A percentile compares a stretch with the other conserved stretches of the same genome.
Evolutionary conservation across 2,329 filamentous ascomycete species (phyloP).

Genomic region (Neofusicoccum laricinum): DNA sequence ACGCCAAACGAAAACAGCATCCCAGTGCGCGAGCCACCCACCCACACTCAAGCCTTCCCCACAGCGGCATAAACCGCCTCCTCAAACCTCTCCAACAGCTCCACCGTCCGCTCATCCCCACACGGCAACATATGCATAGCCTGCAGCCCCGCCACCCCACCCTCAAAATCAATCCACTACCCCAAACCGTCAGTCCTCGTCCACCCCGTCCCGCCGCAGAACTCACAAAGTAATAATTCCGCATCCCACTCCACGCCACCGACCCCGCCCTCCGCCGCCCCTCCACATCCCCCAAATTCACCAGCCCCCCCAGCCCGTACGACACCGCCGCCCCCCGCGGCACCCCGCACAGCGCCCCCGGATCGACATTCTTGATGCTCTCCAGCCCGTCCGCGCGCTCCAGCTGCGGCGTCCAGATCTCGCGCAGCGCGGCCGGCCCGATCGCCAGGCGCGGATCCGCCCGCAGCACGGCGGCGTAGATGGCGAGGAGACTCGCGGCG

Average conservation of each 20-base stretch:
- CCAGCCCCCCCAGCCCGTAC: not conserved
- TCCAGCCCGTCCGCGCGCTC: not conserved
- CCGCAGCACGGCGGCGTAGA: constrained; percentile 4
- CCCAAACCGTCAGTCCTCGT: not conserved
- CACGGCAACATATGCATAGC: not conserved
- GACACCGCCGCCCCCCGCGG: not conserved
- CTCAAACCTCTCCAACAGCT: not conserved
- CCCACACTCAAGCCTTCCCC: no score
- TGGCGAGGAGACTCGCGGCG: not conserved
- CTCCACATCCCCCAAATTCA: not conserved
- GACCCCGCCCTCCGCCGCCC: not conserved
- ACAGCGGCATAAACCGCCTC: not conserved
- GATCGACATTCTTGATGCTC: not conserved
- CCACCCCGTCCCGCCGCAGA: not conserved
- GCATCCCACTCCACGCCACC: not conserved
- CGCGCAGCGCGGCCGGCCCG: not conserved
- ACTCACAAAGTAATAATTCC: not conserved
- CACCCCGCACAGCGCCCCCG: not conserved
- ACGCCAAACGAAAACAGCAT: no score
- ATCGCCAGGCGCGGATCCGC: not conserved
- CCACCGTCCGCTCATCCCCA: constrained; percentile 4
- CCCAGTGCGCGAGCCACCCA: no score
- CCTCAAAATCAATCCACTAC: not conserved
- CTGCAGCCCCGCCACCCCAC: not conserved
- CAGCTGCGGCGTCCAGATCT: constrained; percentile 6